Evolutionary conservation across 306 rosid species (phyloP).

Genomic region (Coriaria nepalensis): DNA sequence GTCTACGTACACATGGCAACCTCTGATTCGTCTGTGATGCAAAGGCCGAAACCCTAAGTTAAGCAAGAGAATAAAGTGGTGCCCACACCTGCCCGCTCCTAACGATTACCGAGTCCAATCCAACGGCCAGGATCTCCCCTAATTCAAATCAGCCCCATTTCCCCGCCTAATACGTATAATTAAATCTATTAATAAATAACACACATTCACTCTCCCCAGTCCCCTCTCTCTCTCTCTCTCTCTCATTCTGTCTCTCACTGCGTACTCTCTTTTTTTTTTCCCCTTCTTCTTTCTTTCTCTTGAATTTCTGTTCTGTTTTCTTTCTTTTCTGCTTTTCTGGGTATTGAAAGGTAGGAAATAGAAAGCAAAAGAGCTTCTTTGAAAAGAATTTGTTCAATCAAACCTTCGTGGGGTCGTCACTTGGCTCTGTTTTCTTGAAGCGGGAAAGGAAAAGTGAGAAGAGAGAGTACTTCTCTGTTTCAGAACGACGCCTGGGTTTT

Average conservation of each 20-base stretch:
- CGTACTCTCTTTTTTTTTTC: conserved; percentile 8
- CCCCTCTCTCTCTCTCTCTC: conserved; percentile 13
- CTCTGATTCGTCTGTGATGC: neutral
- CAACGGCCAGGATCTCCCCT: conserved; percentile 40
- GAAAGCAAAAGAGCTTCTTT: neutral
- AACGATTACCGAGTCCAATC: conserved; percentile 27
- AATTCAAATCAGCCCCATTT: conserved; percentile 42
- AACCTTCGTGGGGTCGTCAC: too few relatives aligned
- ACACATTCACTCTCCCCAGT: conserved; percentile 13
- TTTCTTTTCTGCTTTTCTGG: conserved; percentile 21
- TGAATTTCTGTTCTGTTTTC: neutral
- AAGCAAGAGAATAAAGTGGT: conserved; percentile 17
- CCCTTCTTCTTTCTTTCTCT: neutral
- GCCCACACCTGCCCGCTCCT: conserved; percentile 58
- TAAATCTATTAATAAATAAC: conserved; percentile 25
- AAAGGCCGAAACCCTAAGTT: neutral
- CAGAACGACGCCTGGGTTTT: conserved; percentile 7
- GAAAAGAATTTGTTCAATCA: neutral
- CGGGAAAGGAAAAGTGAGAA: too few relatives aligned
- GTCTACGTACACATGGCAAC: neutral
- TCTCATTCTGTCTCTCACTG: conserved; percentile 16
- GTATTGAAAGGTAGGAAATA: conserved; percentile 6
- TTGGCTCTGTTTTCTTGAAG: too few relatives aligned
- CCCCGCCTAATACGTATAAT: conserved; percentile 48
- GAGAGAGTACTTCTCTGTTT: neutral